Evolutionary conservation across 208 protist genomes (phyloP), one percentile per base, ranked within the genome.

Genomic region (Crithidia thermophila): DNA sequence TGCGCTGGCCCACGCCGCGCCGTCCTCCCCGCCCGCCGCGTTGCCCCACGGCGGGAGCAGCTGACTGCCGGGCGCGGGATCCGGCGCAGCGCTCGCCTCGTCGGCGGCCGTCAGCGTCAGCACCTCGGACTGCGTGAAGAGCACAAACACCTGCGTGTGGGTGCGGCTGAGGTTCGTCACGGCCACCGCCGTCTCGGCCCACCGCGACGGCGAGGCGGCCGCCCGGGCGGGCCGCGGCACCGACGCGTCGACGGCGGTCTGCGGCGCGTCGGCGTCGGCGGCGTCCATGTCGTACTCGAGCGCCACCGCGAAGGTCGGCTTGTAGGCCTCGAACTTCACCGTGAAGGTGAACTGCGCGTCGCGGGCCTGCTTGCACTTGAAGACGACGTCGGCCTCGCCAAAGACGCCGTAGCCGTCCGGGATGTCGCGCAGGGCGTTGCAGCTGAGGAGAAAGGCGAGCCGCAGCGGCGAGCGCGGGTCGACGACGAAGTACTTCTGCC

Each of bases 281-380:
- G 59, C 68, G 43, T 75, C 60, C 68, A 75, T 64, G 60, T 75
- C 68, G 61, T 75, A 75, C 59, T 75, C 68, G 10, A 62, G 70
- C 53, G 72, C 63, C 43, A 93, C 86, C 1, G 69, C 25, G 40
- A 96, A 89, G 1, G 90, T 91, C 3, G 90, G 79, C 39, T 78
- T 63, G 65, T 72, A 85, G 14, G 83, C 78, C 28, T 87, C 58
- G 61, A 96, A 96, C 11, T 50, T 73, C 11, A 81, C 79, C 30
- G 71, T 57, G 50, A 94, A 88, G 16, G 84, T 79, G 74, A 90
- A 91, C 42, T 82, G 67, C 18, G 87, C 79, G 55, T 94, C 91
- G 20, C 91, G 85, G 11, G 85, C 87, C 67, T 94, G 86, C 62
- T 89, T 93, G 75, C 91, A 96, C 60, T 84, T 87, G 33, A 96